These are phyloP conservation scores for Porcisia deanei DNA, from an alignment of 208 protist genomes.

Conservation along the genomic window DNA sequence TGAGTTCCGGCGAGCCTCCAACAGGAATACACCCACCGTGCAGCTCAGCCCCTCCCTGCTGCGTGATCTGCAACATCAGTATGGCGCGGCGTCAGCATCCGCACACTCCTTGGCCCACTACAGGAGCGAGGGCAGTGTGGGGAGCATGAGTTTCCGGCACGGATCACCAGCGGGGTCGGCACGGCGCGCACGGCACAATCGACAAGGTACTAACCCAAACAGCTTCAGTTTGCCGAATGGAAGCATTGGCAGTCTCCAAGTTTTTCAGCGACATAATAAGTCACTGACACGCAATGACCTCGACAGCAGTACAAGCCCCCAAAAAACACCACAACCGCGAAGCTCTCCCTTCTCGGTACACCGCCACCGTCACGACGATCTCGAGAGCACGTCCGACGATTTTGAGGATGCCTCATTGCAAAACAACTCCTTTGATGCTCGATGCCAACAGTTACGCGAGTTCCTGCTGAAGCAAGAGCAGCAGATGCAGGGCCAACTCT, in stretches of 20 bases:
- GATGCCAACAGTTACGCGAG: conserved; percentile 7
- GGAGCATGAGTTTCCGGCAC: conserved; percentile 25
- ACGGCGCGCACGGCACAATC: conserved; percentile 12
- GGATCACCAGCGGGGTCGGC: conserved; percentile 29
- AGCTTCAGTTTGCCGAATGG: conserved; percentile 4
- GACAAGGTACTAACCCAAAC: conserved; percentile 8
- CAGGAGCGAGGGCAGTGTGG: conserved; percentile 17
- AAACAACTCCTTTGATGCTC: conserved; percentile 2
- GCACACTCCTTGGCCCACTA: conserved; percentile 7
- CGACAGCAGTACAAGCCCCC: conserved; percentile 4
- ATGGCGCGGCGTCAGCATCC: conserved; percentile 1
- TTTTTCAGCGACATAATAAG: conserved; percentile 13
- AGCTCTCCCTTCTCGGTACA: background rate
- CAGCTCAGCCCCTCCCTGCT: conserved; percentile 29
- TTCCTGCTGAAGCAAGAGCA: conserved; percentile 4
- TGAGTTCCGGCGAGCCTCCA: conserved; percentile 21
- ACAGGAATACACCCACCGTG: conserved; percentile 22
- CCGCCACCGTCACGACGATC: conserved; percentile 18
- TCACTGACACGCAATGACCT: background rate
- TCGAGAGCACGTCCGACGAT: conserved; percentile 45
- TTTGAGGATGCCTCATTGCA: conserved; percentile 35
- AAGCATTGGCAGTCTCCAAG: background rate
- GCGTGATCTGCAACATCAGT: conserved; percentile 26
- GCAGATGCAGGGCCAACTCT: background rate
- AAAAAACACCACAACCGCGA: background rate